Conservation (phyloP, 192 early-diverging fungal genomes). For the Phycomyces nitens region DNA sequence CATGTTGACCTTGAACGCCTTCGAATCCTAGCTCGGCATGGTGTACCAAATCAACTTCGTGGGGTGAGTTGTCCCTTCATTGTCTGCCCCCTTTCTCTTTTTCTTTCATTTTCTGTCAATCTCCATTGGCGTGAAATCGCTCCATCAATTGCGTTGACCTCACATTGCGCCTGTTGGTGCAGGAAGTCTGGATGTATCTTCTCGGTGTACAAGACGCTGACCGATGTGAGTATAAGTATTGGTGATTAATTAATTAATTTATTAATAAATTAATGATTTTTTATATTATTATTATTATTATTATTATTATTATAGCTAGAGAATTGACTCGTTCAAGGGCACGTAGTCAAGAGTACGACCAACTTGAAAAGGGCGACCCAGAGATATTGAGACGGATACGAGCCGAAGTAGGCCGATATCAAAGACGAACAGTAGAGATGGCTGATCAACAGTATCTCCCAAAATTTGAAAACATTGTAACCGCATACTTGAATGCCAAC, state of each 20-base stretch:
- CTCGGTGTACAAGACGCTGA: constrained; percentile 81
- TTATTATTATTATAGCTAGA: constrained; percentile 40
- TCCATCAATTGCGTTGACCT: too few species aligned
- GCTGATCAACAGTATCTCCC: constrained; percentile 24
- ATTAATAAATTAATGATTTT: too few species aligned
- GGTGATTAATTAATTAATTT: too few species aligned
- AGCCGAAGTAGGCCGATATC: constrained; percentile 70
- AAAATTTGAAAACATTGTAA: constrained; percentile 79
- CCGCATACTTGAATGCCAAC: constrained; percentile 79
- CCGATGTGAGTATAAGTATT: constrained; percentile 66
- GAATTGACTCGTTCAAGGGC: constrained; percentile 59
- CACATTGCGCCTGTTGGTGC: constrained; percentile 3
- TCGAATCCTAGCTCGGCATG: constrained; percentile 70
- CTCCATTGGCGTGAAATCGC: too few species aligned
- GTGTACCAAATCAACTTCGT: constrained; percentile 77
- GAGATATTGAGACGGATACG: constrained; percentile 74
- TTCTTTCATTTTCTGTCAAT: too few species aligned
- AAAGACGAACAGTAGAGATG: constrained; percentile 39
- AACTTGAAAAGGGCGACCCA: constrained; percentile 65
- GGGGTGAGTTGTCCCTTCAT: constrained; percentile 38
- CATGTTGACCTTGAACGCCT: constrained; percentile 81
- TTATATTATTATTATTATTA: not conserved
- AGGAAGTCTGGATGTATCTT: constrained; percentile 87
- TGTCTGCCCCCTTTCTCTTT: too few species aligned
- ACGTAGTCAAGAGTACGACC: constrained; percentile 61